Percentiles rank a stretch among this genome's conserved stretches.
Conservation (phyloP, 495 filamentous ascomycete genomes). For the Immersiella caudata region DNA sequence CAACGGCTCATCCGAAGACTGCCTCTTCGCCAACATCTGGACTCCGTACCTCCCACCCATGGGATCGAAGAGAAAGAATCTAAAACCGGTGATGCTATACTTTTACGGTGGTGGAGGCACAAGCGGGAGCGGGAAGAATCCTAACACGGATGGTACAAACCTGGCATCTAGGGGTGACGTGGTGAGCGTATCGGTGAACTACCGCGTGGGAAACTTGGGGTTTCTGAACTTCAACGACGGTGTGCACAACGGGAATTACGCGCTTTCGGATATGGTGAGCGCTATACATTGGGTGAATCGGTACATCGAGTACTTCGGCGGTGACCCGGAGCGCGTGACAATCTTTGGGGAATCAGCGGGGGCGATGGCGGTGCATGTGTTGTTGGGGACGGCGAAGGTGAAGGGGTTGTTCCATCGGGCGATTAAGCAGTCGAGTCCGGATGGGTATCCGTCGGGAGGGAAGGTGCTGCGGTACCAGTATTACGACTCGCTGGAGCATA, state of each 20-base stretch:
- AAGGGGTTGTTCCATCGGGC: slow-evolving; percentile 47
- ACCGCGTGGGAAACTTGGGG: slow-evolving; percentile 33
- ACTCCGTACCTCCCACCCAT: slow-evolving; percentile 40
- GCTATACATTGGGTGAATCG: slow-evolving; percentile 65
- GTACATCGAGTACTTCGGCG: slow-evolving; percentile 67
- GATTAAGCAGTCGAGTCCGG: slow-evolving; percentile 45
- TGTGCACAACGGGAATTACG: slow-evolving; percentile 39
- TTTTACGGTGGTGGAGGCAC: slow-evolving; percentile 44
- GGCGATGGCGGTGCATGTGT: slow-evolving; percentile 33
- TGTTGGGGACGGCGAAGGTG: slow-evolving; percentile 44
- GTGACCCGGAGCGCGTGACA: slow-evolving; percentile 63
- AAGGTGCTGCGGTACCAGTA: slow-evolving; percentile 26
- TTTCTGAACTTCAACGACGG: slow-evolving; percentile 39
- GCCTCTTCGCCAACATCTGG: slow-evolving; percentile 48
- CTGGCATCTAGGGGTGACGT: slow-evolving; percentile 50
- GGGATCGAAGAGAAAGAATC: slow-evolving; percentile 21
- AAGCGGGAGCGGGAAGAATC: slow-evolving; percentile 40
- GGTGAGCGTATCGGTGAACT: slow-evolving; percentile 46
- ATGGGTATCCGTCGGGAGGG: slow-evolving; percentile 35
- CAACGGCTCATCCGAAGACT: slow-evolving; percentile 41
- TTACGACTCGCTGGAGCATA: slow-evolving; percentile 40
- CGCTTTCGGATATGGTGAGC: slow-evolving; percentile 33
- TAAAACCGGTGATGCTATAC: slow-evolving; percentile 45
- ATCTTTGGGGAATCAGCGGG: slow-evolving; percentile 62
- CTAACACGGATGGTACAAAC: slow-evolving; percentile 47